These are phyloP conservation scores for Rhizopogon vulgaris DNA, from an alignment of 768 basidiomycete genomes.

Conservation along the genomic window DNA sequence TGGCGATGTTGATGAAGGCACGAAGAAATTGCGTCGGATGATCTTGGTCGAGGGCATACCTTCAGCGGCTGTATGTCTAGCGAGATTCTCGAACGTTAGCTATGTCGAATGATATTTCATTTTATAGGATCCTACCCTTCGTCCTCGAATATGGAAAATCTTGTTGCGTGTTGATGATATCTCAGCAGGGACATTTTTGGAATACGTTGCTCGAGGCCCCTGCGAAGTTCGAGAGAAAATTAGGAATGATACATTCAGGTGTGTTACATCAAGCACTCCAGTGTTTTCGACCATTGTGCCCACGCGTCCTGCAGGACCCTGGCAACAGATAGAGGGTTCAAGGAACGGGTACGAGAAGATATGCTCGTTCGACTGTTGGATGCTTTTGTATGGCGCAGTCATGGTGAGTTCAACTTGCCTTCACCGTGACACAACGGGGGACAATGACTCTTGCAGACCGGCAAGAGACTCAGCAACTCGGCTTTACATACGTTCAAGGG, in stretches of 20 bases:
- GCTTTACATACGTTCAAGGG: constrained; percentile 96
- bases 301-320: constrained; percentile 55
- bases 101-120: constrained; percentile 3
- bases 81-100: background rate
- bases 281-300: background rate
- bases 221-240: constrained; percentile 90
- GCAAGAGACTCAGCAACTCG: constrained; percentile 72
- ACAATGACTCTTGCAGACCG: constrained; percentile 41
- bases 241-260: constrained; percentile 95
- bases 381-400: constrained; percentile 95
- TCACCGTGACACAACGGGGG: background rate
- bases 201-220: constrained; percentile 78
- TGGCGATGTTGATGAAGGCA: constrained; percentile 68
- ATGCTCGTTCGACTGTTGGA: constrained; percentile 96
- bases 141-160: constrained; percentile 93
- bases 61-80: constrained; percentile 54
- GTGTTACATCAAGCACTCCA: constrained; percentile 6
- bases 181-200: constrained; percentile 66
- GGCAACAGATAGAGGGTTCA: constrained; percentile 96
- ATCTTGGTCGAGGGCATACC: constrained; percentile 92
- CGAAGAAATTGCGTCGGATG: constrained; percentile 81
- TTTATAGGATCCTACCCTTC: constrained; percentile 69
- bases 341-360: constrained; percentile 92
- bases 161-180: constrained; percentile 77
- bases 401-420: constrained; percentile 43